Evolutionary conservation across 225 moss, liverwort and hornwort genomes (phyloP).

Genomic region (Ulota crispa): DNA sequence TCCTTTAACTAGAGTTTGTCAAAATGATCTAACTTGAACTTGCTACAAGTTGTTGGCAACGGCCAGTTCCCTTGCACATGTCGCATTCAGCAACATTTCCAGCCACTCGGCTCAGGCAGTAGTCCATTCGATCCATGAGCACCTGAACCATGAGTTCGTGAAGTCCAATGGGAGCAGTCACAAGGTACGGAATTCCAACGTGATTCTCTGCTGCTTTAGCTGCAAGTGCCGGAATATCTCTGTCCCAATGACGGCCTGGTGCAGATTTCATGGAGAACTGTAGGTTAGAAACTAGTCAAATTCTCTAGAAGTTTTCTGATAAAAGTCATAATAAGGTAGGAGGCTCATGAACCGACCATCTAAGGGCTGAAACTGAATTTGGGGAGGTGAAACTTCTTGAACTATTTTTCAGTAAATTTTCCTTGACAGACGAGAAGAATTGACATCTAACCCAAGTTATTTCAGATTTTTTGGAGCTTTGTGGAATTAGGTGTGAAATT

Average conservation of each 20-base stretch:
- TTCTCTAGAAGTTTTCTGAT: not conserved
- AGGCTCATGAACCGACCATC: too few species aligned
- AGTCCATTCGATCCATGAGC: constrained; percentile 77
- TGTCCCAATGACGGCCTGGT: constrained; percentile 87
- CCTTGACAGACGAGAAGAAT: too few species aligned
- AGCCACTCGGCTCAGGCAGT: constrained; percentile 72
- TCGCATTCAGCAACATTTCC: constrained; percentile 74
- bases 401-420: too few species aligned
- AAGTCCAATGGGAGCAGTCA: constrained; percentile 90
- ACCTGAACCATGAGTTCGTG: constrained; percentile 89
- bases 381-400: too few species aligned
- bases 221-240: constrained; percentile 81
- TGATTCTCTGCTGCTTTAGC: constrained; percentile 76
- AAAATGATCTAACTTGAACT: constrained; percentile 8
- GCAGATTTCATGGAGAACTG: not conserved
- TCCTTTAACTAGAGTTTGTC: not conserved
- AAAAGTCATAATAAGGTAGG: too few species aligned
- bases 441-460: too few species aligned
- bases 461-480: too few species aligned
- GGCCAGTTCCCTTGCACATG: constrained; percentile 79
- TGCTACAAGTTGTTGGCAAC: constrained; percentile 62
- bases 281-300: not conserved
- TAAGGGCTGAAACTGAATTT: too few species aligned
- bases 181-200: constrained; percentile 57
- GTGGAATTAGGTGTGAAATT: too few species aligned